phyloP scores from a whole-genome alignment of 2,329 filamentous ascomycete species.

The Pestalotiopsis sp. region DNA sequence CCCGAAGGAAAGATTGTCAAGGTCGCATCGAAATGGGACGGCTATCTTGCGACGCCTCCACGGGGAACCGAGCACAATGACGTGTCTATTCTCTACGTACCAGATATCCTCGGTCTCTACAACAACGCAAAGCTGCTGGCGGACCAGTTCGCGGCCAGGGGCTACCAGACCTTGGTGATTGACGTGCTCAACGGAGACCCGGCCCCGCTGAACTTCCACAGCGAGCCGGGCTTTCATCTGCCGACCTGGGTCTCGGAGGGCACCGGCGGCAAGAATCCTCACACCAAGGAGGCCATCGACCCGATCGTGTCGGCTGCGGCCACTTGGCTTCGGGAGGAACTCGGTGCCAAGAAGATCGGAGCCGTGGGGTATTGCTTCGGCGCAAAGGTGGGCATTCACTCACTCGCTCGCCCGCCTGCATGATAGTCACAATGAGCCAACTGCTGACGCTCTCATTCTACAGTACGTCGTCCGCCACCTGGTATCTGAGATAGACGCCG shows the following conservation, averaged over 20 bases:
- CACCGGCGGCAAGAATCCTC: conserved; percentile 3
- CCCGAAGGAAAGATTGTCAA: background rate
- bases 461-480: conserved; percentile 6
- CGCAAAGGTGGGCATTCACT: background rate
- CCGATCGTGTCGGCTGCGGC: background rate
- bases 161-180: background rate
- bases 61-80: background rate
- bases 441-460: background rate
- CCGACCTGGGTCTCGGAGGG: background rate
- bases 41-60: background rate
- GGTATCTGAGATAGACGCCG: background rate
- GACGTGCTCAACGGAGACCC: conserved; percentile 6
- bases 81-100: background rate
- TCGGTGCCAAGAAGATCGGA: background rate
- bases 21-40: conserved; percentile 1
- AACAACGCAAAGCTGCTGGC: background rate
- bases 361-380: conserved; percentile 7
- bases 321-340: background rate
- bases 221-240: background rate
- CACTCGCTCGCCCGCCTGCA: too few species aligned
- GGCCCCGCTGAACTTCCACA: background rate
- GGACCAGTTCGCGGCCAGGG: background rate
- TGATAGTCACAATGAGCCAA: background rate
- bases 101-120: conserved; percentile 5
- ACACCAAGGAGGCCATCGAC: background rate